Base-by-base conservation (phyloP, 106 monocot genomes). In the Dioscorea dumetorum region DNA sequence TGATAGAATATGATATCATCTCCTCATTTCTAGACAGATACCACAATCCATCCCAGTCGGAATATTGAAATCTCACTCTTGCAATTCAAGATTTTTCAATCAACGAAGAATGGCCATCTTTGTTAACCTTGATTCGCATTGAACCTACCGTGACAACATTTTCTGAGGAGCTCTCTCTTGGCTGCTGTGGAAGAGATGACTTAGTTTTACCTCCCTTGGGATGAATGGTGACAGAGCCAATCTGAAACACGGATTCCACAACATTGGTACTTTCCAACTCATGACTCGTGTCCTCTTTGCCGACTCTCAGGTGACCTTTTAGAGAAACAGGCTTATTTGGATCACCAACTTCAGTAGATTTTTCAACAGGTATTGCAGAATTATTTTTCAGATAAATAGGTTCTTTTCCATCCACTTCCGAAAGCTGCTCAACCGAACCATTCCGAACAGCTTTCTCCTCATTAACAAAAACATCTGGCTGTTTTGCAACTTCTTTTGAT, bases 111-210 rank as follows among this genome's bases (percentile, higher is more conserved):
- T 83, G 77, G 17, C 58, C 76, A 19, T 48, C 50, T 24, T 72
- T 76, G 14, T 75, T 77, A 22, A 90, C 86, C 70, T 83, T 86
- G 57, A 90, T 78, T n/a, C 62, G 81, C 71, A 83, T 64, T 16
- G 86, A 81, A 21, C 86, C 86, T 14, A 86, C 82, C 50, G 83
- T 86, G 18, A 90, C 80, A 33, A 81, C 71, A 70, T 77, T 76
- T 20, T 14, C 57, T 18, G 52, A 12, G 5, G 60, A n/a, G 6
- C 12, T 24, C 33, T 31, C 41, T 31, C 24, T 15, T 10, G n/a
- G 54, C 34, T 24, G 54, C 34, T 24, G 61, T 16, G 35, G 5
- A 12, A 12, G 10, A 1, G 50, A 23, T 4, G 28, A 15, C 31
- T 60, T 32, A 31, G 22, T 41, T 19, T 32, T 57, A 58, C 35